Conservation (phyloP, 2,329 filamentous ascomycete genomes). For the Xylariaceae sp. region DNA sequence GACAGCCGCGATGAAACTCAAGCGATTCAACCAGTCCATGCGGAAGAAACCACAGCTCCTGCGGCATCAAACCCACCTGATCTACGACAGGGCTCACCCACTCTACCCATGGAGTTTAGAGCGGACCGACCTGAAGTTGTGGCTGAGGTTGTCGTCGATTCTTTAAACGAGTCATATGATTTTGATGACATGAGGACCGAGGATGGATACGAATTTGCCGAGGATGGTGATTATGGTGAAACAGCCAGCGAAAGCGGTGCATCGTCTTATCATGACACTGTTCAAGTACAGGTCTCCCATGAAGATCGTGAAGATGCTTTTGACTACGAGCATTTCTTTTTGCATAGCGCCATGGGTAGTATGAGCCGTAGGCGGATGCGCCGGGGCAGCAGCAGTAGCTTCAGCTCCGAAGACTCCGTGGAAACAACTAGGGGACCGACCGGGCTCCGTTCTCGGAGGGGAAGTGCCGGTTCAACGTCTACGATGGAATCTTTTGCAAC, state of each 20-base stretch:
- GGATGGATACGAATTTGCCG: conserved; percentile 32
- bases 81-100: conserved; percentile 6
- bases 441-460: conserved; percentile 33
- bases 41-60: conserved; percentile 26
- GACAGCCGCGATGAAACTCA: conserved; percentile 27
- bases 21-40: conserved; percentile 27
- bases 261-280: conserved; percentile 57
- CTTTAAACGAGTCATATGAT: conserved; percentile 8
- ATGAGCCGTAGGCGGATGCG: conserved; percentile 52
- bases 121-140: conserved; percentile 25
- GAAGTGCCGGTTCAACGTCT: conserved; percentile 46
- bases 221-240: conserved; percentile 33
- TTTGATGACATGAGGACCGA: conserved; percentile 24
- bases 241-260: conserved; percentile 57
- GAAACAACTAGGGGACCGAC: conserved; percentile 53
- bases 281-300: conserved; percentile 63
- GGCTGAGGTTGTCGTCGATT: conserved; percentile 22
- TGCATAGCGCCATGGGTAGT: conserved; percentile 84
- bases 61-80: conserved; percentile 17
- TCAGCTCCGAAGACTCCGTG: conserved; percentile 54
- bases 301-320: conserved; percentile 94
- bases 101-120: conserved; percentile 7
- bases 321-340: conserved; percentile 92
- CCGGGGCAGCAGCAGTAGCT: conserved; percentile 46
- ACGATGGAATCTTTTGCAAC: conserved; percentile 53